Percentiles rank a stretch among this genome's conserved stretches.
phyloP scores from a whole-genome alignment of 495 filamentous ascomycete species.

The Clohesyomyces aquaticus region DNA sequence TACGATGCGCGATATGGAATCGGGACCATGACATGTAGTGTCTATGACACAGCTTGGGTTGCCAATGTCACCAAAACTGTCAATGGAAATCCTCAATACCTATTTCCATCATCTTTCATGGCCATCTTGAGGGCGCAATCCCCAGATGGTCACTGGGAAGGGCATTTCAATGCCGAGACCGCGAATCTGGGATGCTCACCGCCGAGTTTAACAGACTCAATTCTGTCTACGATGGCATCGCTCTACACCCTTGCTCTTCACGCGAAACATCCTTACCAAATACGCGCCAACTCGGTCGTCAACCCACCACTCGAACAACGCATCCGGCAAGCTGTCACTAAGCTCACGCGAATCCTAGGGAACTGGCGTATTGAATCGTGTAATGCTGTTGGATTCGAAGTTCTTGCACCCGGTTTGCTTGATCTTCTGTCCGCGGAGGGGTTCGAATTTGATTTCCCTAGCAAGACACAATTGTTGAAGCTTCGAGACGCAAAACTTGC shows the following conservation, averaged over 20 bases:
- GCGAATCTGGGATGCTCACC: too few species aligned
- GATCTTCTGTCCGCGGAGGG: neutral
- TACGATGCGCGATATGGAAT: too few species aligned
- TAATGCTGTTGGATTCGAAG: conserved; percentile 2
- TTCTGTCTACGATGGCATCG: neutral
- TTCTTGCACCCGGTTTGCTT: neutral
- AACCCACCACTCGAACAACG: neutral
- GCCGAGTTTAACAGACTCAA: neutral
- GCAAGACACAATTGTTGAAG: neutral
- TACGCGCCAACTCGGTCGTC: neutral
- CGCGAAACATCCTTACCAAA: neutral
- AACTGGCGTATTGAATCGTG: neutral
- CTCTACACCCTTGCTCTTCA: neutral
- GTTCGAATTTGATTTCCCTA: neutral
- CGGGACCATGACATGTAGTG: neutral
- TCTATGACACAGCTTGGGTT: neutral
- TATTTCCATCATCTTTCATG: neutral
- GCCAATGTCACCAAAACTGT: neutral
- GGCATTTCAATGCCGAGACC: too few species aligned
- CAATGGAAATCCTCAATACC: neutral
- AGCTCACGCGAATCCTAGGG: neutral
- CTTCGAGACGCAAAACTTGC: neutral
- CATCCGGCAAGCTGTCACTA: neutral
- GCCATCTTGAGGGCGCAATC: neutral
- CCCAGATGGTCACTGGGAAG: neutral